phyloP scores from a whole-genome alignment of 768 basidiomycete genomes.

The Tylopilus intermedius region DNA sequence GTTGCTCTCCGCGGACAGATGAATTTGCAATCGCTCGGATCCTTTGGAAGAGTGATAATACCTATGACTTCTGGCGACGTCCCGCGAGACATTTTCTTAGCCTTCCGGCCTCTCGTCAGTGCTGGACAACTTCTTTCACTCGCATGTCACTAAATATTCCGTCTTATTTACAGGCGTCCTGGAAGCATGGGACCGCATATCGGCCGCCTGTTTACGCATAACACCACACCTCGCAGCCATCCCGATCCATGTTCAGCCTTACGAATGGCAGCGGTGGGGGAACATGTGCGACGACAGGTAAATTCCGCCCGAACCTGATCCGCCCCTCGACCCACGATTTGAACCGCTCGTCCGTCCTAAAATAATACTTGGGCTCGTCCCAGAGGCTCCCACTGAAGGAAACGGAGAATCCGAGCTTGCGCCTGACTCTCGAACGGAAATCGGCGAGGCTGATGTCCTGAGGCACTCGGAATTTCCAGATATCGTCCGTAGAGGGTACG shows the following conservation, averaged over 20 bases:
- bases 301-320: conserved; percentile 32
- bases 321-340: conserved; percentile 31
- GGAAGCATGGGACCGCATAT: neutral
- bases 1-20: neutral
- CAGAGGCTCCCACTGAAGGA: conserved; percentile 30
- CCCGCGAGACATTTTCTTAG: neutral
- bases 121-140: neutral
- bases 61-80: neutral
- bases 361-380: conserved; percentile 27
- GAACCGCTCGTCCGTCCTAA: conserved; percentile 32
- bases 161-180: neutral
- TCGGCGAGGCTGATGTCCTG: conserved; percentile 26
- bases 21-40: neutral
- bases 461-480: conserved; percentile 36
- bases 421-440: conserved; percentile 30
- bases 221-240: conserved; percentile 23
- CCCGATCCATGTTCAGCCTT: conserved; percentile 13
- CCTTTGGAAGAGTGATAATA: neutral
- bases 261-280: conserved; percentile 14
- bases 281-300: conserved; percentile 32
- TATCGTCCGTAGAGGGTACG: conserved; percentile 36
- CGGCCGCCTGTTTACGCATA: conserved; percentile 2
- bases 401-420: conserved; percentile 35
- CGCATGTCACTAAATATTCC: neutral
- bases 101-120: neutral